Base-by-base conservation (phyloP, 345 rosid species). In the Cochlearia excelsa region DNA sequence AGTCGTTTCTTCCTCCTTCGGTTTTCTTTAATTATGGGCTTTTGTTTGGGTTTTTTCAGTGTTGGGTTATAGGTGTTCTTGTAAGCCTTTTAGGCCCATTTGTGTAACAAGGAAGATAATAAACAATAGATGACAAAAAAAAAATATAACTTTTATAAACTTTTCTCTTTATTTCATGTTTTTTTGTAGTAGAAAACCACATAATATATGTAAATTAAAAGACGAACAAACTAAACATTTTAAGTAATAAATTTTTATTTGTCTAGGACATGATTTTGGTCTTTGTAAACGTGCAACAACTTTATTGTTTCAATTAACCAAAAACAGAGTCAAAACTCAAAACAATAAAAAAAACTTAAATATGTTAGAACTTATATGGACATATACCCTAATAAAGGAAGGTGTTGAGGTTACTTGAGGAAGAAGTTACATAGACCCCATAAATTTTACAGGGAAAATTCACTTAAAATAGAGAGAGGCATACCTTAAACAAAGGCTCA, bases 401-500 rank as follows among this genome's bases (percentile, higher is more conserved):
- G 29, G 62, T 62, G 48, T 63, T 56, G 42, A 69, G 29, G 29
- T 69, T 62, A 49, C 68, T 56, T 62, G 68, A 3, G 35, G 48
- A 55, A 49, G 5, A 69, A 56, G 69, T 57, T 63, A 16, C 23
- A 43, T 26, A 23, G 11, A 26, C 46, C 39, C 51, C 49, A 63
- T 38, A 31, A 44, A 57, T 70, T 51, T 35, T 30, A 16, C n/a
- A 45, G 54, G 60, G 30, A 70, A 51, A 70, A 51, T 7, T 1
- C 51, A 10, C 69, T 57, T 43, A 51, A 63, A 43, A 45, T 64
- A 70, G 74, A 10, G 29, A 70, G 69, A 57, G 65, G 74, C 44
- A 57, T 57, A 28, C 69, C 74, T 59, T 57, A 51, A 70, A 57
- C 65, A 57, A 63, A 50, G 74, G 70, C 65, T 47, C 10, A 34